Percentiles rank a stretch among this genome's conserved stretches.
These are phyloP conservation scores for Russula dissimulans DNA, from an alignment of 768 basidiomycete genomes.

Conservation along the genomic window DNA sequence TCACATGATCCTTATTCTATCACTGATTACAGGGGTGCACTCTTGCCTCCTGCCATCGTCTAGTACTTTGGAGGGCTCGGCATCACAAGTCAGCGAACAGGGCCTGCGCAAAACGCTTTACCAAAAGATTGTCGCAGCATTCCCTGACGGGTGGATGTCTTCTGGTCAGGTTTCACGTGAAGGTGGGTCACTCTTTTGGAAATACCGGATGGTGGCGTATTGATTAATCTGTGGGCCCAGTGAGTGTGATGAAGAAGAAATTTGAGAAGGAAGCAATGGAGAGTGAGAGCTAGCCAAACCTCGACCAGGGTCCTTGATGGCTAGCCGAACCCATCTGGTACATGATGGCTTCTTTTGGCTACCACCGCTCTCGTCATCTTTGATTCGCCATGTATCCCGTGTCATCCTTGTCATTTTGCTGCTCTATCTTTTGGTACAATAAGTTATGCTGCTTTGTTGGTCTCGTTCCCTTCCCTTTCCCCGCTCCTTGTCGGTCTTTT, in stretches of 20 bases:
- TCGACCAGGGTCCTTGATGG: background rate
- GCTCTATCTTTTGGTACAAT: conserved; percentile 1
- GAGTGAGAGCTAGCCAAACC: conserved; percentile 31
- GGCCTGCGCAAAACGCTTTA: conserved; percentile 72
- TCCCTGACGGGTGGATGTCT: conserved; percentile 78
- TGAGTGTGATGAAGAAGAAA: conserved; percentile 81
- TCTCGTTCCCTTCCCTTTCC: no score
- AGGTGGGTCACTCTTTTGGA: conserved; percentile 39
- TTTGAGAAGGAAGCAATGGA: conserved; percentile 66
- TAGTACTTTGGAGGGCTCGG: conserved; percentile 52
- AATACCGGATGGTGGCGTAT: background rate
- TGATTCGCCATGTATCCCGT: no score
- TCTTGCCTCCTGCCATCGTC: background rate
- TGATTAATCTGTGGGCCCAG: conserved; percentile 29
- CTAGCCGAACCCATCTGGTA: background rate
- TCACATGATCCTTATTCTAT: no score
- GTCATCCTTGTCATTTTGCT: background rate
- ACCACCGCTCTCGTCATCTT: background rate
- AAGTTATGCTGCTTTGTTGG: conserved; percentile 1
- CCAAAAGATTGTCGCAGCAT: conserved; percentile 77
- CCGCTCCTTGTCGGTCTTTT: no score
- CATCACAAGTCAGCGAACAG: conserved; percentile 71
- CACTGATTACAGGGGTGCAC: background rate
- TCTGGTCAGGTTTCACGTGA: conserved; percentile 83
- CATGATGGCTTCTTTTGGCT: background rate